A percentile compares a stretch with the other conserved stretches of the same genome.
Conservation (phyloP, 352 stramenopile species). For the Phytopythium litorale region DNA sequence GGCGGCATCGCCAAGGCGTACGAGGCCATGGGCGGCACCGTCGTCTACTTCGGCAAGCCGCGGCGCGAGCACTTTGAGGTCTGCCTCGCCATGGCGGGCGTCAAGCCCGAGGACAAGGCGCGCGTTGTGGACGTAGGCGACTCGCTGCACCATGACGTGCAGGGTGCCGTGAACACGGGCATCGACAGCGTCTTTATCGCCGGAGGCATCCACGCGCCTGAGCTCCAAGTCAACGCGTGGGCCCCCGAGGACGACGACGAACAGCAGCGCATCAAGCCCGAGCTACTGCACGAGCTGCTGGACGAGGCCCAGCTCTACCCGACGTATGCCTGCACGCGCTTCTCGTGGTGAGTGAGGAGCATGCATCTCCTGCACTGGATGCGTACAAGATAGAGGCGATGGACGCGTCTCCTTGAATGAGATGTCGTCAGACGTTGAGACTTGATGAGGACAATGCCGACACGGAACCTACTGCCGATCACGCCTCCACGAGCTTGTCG, state of each 20-base stretch:
- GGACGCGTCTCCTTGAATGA: background rate
- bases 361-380: background rate
- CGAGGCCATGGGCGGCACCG: constrained; percentile 61
- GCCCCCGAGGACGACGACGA: constrained; percentile 10
- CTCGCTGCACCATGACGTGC: constrained; percentile 64
- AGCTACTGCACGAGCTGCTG: constrained; percentile 20
- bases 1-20: constrained; percentile 85
- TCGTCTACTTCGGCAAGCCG: constrained; percentile 86
- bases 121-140: constrained; percentile 64
- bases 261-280: constrained; percentile 20
- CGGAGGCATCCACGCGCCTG: constrained; percentile 48
- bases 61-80: constrained; percentile 73
- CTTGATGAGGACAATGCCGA: background rate
- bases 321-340: constrained; percentile 28
- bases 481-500: constrained; percentile 1
- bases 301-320: constrained; percentile 18
- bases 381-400: background rate
- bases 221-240: constrained; percentile 32
- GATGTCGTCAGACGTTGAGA: background rate
- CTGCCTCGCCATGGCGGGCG: constrained; percentile 33
- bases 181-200: constrained; percentile 61
- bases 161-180: constrained; percentile 42
- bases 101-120: constrained; percentile 14
- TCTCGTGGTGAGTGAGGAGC: constrained; percentile 23
- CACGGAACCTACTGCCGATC: background rate